A percentile compares a stretch with the other conserved stretches of the same genome.
Conservation (phyloP, 139 green algal species). For the Tetraselmis striata region DNA sequence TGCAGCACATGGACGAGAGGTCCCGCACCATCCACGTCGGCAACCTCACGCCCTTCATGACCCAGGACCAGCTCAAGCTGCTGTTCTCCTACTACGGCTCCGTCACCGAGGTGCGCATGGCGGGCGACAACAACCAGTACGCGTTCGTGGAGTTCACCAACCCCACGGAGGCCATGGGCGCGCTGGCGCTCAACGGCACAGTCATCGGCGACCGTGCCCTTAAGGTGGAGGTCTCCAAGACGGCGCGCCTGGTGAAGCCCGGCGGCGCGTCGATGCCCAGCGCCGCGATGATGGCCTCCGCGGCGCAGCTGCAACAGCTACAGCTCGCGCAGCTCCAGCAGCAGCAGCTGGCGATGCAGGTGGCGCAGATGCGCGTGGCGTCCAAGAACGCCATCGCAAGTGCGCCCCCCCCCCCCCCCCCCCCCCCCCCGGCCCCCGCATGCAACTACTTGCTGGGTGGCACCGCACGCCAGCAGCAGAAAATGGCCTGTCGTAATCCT, state of each 20-base stretch:
- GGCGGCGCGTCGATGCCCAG: background rate
- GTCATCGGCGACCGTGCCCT: background rate
- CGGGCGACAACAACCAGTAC: conserved; percentile 5
- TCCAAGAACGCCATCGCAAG: background rate
- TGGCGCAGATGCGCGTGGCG: background rate
- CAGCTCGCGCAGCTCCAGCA: background rate
- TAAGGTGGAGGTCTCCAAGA: background rate
- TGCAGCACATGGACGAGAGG: background rate
- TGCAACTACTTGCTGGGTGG: no score
- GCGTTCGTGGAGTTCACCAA: conserved; percentile 8
- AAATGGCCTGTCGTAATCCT: no score
- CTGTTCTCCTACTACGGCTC: conserved; percentile 3
- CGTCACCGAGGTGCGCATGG: background rate
- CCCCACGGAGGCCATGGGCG: background rate
- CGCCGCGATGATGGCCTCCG: background rate
- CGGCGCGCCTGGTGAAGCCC: conserved; percentile 1
- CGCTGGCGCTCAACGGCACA: conserved; percentile 4
- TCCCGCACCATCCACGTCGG: conserved; percentile 2
- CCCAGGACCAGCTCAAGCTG: background rate
- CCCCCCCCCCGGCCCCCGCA: background rate
- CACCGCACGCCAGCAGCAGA: no score
- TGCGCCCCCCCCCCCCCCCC: background rate
- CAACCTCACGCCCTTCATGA: conserved; percentile 4
- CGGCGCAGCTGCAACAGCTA: background rate
- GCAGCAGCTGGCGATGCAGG: background rate